Evolutionary conservation across 2,329 filamentous ascomycete species (phyloP).

Genomic region (Aspergillus fumigatiaffinis): DNA sequence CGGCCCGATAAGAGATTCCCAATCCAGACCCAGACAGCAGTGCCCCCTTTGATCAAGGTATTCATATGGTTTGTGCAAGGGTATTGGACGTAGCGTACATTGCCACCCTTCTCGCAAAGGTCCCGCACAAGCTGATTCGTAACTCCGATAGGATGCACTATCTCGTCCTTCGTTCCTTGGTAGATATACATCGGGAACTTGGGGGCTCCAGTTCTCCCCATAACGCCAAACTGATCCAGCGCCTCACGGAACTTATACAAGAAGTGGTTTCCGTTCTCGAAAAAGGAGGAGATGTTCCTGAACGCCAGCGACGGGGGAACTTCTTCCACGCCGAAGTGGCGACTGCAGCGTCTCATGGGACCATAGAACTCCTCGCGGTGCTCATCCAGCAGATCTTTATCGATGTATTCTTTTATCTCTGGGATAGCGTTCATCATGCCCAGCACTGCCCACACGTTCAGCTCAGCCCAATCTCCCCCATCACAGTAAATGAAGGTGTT

Average conservation of each 20-base stretch:
- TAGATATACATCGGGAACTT: not conserved
- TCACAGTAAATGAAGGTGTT: not conserved
- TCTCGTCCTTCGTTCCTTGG: not conserved
- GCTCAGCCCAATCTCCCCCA: not conserved
- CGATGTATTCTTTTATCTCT: slow-evolving; percentile 4
- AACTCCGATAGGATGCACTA: not conserved
- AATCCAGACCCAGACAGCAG: not conserved
- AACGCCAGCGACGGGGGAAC: not conserved
- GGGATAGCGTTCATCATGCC: slow-evolving; percentile 10
- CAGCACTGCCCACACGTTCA: slow-evolving; percentile 7
- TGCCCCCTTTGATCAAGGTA: not conserved
- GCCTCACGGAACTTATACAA: not conserved
- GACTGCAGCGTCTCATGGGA: not conserved
- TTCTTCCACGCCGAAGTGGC: not conserved
- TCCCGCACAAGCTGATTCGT: not conserved
- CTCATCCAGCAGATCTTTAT: not conserved
- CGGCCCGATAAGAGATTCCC: too few relatives aligned
- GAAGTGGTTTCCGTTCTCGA: slow-evolving; percentile 1
- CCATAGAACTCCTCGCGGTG: not conserved
- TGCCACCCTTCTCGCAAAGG: not conserved
- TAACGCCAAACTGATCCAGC: not conserved
- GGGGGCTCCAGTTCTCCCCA: not conserved
- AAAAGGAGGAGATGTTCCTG: not conserved
- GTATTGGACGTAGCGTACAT: not conserved
- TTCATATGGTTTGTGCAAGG: not conserved